phyloP scores from a whole-genome alignment of 257 asterid genomes.

The Solanum tarapatanum region DNA sequence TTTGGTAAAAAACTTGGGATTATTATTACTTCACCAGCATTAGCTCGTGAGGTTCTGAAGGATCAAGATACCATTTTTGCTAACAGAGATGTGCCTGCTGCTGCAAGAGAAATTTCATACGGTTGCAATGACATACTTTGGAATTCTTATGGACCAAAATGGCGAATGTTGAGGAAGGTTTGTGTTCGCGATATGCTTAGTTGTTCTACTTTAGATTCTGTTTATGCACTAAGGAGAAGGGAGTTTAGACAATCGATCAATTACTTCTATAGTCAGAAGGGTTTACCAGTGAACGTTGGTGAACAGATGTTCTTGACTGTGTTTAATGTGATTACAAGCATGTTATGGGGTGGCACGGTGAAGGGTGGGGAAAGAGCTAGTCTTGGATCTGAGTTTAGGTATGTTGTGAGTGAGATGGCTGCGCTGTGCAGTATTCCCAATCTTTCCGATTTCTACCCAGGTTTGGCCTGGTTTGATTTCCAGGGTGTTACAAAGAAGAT shows the following conservation, averaged over 20 bases:
- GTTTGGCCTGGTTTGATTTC: neutral
- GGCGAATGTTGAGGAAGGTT: constrained; percentile 65
- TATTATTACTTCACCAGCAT: neutral
- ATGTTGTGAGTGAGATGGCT: neutral
- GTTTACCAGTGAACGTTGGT: constrained; percentile 39
- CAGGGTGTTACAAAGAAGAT: neutral
- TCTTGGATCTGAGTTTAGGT: neutral
- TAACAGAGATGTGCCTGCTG: constrained; percentile 64
- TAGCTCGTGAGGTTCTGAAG: constrained; percentile 46
- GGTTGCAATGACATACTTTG: constrained; percentile 62
- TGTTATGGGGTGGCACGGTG: constrained; percentile 75
- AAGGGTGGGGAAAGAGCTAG: constrained; percentile 23
- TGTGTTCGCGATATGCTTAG: constrained; percentile 60
- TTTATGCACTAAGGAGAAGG: constrained; percentile 27
- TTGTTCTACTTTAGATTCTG: constrained; percentile 30
- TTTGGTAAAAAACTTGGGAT: constrained; percentile 30
- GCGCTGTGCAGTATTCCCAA: neutral
- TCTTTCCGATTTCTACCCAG: neutral
- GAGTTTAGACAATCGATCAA: constrained; percentile 34
- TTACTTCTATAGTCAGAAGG: constrained; percentile 18
- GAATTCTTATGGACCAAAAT: constrained; percentile 61
- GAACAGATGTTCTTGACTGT: constrained; percentile 52
- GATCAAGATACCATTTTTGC: constrained; percentile 59
- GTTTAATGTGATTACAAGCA: constrained; percentile 63
- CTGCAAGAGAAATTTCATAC: constrained; percentile 39